phyloP scores from a whole-genome alignment of 1,284 basidiomycete genomes.

The Austroboletus niveus region DNA sequence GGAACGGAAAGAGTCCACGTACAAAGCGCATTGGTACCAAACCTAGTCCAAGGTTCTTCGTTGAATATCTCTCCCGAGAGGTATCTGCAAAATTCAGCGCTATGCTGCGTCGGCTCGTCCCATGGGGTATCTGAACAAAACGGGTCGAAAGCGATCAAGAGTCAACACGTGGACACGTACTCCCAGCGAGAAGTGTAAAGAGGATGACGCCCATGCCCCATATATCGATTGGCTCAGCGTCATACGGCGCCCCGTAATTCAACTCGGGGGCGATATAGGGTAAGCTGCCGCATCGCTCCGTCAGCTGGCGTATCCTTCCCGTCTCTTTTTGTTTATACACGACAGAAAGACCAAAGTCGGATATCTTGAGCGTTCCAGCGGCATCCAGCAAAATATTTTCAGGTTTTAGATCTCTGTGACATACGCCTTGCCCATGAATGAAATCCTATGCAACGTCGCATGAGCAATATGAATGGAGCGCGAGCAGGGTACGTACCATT shows the following conservation, averaged over 20 bases:
- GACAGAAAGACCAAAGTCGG: slow-evolving; percentile 93
- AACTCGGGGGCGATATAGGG: slow-evolving; percentile 95
- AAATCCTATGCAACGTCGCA: slow-evolving; percentile 52
- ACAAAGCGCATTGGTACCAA: slow-evolving; percentile 65
- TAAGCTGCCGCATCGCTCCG: slow-evolving; percentile 87
- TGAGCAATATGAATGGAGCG: not conserved
- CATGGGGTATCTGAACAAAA: slow-evolving; percentile 83
- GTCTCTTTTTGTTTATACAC: slow-evolving; percentile 91
- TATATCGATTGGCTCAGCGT: slow-evolving; percentile 90
- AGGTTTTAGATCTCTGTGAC: slow-evolving; percentile 95
- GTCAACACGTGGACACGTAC: slow-evolving; percentile 48
- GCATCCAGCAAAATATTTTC: slow-evolving; percentile 89
- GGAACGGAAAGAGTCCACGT: slow-evolving; percentile 22
- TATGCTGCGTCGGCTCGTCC: slow-evolving; percentile 87
- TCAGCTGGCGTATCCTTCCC: slow-evolving; percentile 66
- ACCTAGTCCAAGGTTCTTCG: slow-evolving; percentile 81
- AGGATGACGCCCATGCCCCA: slow-evolving; percentile 98
- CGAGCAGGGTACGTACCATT: slow-evolving; percentile 44
- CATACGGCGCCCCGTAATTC: slow-evolving; percentile 60
- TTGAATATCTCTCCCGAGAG: slow-evolving; percentile 73
- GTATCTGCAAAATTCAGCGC: slow-evolving; percentile 80
- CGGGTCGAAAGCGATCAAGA: not conserved
- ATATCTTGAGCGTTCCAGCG: slow-evolving; percentile 83
- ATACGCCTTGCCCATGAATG: slow-evolving; percentile 89
- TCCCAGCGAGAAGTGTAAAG: slow-evolving; percentile 89